Conservation (phyloP, 1,284 basidiomycete genomes). For the Ceratobasidium sp. region DNA sequence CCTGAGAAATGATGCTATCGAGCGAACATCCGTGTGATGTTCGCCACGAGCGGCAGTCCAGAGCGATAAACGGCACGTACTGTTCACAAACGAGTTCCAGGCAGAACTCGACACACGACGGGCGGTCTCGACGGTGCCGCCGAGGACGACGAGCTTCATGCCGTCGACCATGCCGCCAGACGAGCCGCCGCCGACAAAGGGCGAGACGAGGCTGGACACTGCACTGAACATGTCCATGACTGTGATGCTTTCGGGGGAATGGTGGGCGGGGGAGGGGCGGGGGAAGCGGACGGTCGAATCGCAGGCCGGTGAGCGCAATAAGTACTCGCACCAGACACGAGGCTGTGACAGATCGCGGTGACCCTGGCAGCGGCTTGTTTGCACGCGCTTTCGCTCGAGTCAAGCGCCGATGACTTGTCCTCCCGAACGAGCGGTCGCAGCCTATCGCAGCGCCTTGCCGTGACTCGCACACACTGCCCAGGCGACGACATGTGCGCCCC, state of each 20-base stretch:
- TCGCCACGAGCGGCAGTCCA: slow-evolving; percentile 14
- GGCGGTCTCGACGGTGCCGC: slow-evolving; percentile 78
- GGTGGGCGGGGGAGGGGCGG: no score
- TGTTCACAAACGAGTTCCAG: slow-evolving; percentile 77
- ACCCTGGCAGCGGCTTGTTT: slow-evolving; percentile 7
- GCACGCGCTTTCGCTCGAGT: background rate
- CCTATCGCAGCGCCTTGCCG: no score
- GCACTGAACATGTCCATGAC: slow-evolving; percentile 81
- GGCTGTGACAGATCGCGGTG: slow-evolving; percentile 6
- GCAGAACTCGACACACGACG: slow-evolving; percentile 74
- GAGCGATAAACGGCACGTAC: slow-evolving; percentile 56
- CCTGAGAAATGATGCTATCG: background rate
- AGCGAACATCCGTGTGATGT: background rate
- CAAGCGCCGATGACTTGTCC: background rate
- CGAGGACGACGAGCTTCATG: slow-evolving; percentile 83
- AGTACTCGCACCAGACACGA: slow-evolving; percentile 5
- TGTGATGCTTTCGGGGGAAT: background rate
- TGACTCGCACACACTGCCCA: slow-evolving; percentile 5
- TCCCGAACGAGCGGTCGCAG: no score
- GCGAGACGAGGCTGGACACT: slow-evolving; percentile 63
- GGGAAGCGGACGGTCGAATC: background rate
- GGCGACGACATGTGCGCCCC: no score
- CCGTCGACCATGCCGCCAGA: slow-evolving; percentile 80
- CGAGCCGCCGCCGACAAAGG: slow-evolving; percentile 75
- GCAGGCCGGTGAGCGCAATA: background rate